Evolutionary conservation across 2,329 filamentous ascomycete species (phyloP), one percentile per base, ranked within the genome.

Genomic region (Xylariaceae sp.): DNA sequence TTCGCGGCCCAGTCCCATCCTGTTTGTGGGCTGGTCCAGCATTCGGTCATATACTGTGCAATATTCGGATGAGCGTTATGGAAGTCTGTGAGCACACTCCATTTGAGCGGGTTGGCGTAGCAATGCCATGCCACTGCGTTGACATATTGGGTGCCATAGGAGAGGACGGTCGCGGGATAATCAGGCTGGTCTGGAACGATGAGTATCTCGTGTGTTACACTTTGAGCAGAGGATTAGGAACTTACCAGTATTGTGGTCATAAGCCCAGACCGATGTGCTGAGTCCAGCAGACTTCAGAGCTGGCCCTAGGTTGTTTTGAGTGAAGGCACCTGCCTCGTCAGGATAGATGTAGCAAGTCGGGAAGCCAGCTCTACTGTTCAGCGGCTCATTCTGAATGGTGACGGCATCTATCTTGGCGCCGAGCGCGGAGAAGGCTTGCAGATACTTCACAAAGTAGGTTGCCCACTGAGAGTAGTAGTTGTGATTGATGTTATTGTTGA

Each of bases 21-120:
- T 6, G 67, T 73, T 31, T 61, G 59, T 0, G 67, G 66, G 3
- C 67, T 68, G 1, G 68, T 73, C 64, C 72, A 75, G 63, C 75
- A 78, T 60, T 78, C 75, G 12, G 75, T 77, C 75, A 77, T 76
- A 65, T 75, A 75, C 57, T 78, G 74, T 18, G 67, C 64, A 6
- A 65, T 69, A 44, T 56, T 51, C 0, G 74, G 73, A 60, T 73
- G 72, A 19, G 59, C 55, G 50, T 69, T 63, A 57, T 75, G 70
- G 60, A 77, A 76, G 55, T 60, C 57, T 5, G 66, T 69, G 16
- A 75, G 59, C 6, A 70, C 67, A 19, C 53, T 55, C 72, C 72
- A 74, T 59, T 71, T 57, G 31, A 65, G 60, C 54, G 65, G 58
- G 16, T 56, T 50, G 14, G 71, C 68, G 53, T 75, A 74, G 63